Evolutionary conservation across 257 asterid species (phyloP), one percentile per base, ranked within the genome.

Genomic region (Ocimum tenuiflorum): DNA sequence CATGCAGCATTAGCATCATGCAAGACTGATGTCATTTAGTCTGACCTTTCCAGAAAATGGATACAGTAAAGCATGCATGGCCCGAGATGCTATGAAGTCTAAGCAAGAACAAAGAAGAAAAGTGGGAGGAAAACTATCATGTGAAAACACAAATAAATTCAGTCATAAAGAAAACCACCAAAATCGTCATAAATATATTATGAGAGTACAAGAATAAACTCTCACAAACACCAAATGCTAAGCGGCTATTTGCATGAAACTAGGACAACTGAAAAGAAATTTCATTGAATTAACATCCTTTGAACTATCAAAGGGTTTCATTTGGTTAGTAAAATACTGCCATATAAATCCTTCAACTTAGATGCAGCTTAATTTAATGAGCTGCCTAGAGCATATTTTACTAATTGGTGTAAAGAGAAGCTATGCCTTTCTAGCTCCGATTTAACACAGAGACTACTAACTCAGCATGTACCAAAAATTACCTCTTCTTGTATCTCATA

Each of bases 401-500:
- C 57, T 31, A 42, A 19, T 17, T 38, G 62, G 36, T 35, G 47
- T 46, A 20, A 47, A 53, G 42, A 65, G 48, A 65, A 56, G 35
- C 67, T 66, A 60, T 7, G 55, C 46, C n/a, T 36, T 53, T 55
- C 41, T 59, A 50, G 64, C 68, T 51, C 61, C 67, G 57, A 17
- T 29, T 13, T 39, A 49, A 14, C 52, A 24, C 19, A 75, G 72
- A 67, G 66, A 48, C 35, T 45, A 73, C 51, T 67, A 54, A 48
- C 55, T 38, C 57, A 63, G 57, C 22, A 6, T 45, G 63, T 31
- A 52, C 57, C 19, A 42, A 27, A 62, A 45, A 42, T 69, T 80
- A 89, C 99, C 96, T 89, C 77, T 92, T 92, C 79, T 54, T 69
- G 75, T 80, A 84, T 86, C 99, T 89, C 88, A 89, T 56, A 68